phyloP scores from a whole-genome alignment of 805 yeast genomes.

The Ogataea pini region DNA sequence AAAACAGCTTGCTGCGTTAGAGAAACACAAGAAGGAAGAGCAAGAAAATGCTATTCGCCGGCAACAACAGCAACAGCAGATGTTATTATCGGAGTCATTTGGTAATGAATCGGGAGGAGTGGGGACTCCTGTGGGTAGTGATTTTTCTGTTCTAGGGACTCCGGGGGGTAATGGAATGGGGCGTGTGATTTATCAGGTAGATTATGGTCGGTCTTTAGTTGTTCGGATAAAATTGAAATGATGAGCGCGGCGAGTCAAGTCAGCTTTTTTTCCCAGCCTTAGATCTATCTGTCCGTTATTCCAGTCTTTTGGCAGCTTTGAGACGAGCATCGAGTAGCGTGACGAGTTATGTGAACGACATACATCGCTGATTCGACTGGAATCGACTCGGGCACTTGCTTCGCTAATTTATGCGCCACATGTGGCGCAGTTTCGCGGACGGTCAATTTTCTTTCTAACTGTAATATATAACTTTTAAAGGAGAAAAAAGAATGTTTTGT shows the following conservation, averaged over 20 bases:
- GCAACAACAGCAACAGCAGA: slow-evolving; percentile 10
- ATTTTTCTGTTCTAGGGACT: slow-evolving; percentile 9
- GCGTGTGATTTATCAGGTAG: slow-evolving; percentile 13
- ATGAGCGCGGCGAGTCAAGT: not conserved
- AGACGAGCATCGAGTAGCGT: no score
- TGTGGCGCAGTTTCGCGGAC: slow-evolving; percentile 2
- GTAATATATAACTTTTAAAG: not conserved
- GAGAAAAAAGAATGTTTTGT: not conserved
- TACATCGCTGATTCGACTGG: no score
- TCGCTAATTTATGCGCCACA: not conserved
- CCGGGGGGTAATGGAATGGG: slow-evolving; percentile 3
- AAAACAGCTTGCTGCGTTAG: slow-evolving; percentile 30
- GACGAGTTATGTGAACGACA: no score
- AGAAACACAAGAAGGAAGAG: slow-evolving; percentile 24
- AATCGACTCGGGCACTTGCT: no score
- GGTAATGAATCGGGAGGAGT: not conserved
- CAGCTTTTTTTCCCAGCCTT: no score
- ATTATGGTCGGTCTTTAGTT: slow-evolving; percentile 13
- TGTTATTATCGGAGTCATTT: slow-evolving; percentile 8
- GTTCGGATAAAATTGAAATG: slow-evolving; percentile 13
- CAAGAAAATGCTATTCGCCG: slow-evolving; percentile 16
- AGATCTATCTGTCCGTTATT: no score
- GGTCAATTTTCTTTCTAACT: not conserved
- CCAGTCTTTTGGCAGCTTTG: no score
- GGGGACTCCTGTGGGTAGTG: not conserved